phyloP scores from a whole-genome alignment of 73 alveolate species.

The Diophrys appendiculata region DNA sequence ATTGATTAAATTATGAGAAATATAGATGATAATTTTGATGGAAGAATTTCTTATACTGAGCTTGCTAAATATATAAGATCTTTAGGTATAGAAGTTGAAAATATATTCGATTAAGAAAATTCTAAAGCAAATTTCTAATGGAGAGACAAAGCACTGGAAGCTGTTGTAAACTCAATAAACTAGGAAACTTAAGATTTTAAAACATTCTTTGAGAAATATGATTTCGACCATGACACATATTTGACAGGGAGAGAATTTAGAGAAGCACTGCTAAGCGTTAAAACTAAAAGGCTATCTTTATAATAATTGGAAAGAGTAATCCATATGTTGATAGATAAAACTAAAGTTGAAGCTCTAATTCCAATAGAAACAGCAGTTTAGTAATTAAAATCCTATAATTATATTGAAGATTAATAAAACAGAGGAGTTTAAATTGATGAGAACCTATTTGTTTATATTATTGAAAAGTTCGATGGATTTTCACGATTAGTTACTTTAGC shows the following conservation, averaged over 20 bases:
- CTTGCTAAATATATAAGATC: conserved; percentile 20
- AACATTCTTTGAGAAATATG: conserved; percentile 30
- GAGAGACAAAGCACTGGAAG: conserved; percentile 54
- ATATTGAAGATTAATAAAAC: conserved; percentile 19
- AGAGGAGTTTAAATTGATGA: conserved; percentile 40
- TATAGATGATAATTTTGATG: conserved; percentile 62
- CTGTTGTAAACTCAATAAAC: conserved; percentile 28
- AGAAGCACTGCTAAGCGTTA: conserved; percentile 14
- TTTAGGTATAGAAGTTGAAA: conserved; percentile 29
- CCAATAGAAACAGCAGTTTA: conserved; percentile 12
- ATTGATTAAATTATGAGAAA: conserved; percentile 46
- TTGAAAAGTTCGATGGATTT: conserved; percentile 53
- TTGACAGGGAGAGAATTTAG: conserved; percentile 44
- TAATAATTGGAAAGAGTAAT: conserved; percentile 38
- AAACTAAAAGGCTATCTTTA: conserved; percentile 19
- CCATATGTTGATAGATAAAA: conserved; percentile 42
- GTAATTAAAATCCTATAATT: conserved; percentile 27
- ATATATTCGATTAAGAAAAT: neutral
- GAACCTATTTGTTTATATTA: conserved; percentile 45
- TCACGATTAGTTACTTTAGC: conserved; percentile 22
- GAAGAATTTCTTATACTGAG: conserved; percentile 47
- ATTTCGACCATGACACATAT: conserved; percentile 39
- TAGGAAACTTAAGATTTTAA: conserved; percentile 21
- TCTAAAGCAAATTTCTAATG: conserved; percentile 16
- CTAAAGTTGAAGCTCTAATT: conserved; percentile 20